A percentile compares a stretch with the other conserved stretches of the same genome.
Evolutionary conservation across 306 rosid genomes (phyloP).

Genomic region (Castanea sativa): DNA sequence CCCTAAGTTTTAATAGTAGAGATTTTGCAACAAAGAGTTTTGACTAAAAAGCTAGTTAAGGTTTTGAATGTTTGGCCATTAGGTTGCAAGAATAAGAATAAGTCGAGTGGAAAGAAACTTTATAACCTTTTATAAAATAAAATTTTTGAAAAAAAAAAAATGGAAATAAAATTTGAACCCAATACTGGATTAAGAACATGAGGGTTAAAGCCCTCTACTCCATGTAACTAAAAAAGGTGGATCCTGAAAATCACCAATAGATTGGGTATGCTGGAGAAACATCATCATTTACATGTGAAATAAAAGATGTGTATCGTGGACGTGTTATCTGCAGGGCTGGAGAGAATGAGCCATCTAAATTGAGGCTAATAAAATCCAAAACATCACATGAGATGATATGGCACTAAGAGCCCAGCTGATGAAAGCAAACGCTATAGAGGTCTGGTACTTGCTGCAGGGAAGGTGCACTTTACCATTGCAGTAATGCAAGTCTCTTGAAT

Average conservation of each 20-base stretch:
- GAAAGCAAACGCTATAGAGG: constrained; percentile 74
- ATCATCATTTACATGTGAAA: constrained; percentile 37
- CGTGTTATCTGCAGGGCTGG: constrained; percentile 19
- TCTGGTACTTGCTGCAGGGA: constrained; percentile 59
- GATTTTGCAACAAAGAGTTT: too few relatives aligned
- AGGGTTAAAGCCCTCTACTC: background rate
- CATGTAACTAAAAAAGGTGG: constrained; percentile 4
- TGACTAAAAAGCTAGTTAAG: too few relatives aligned
- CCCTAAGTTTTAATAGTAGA: too few relatives aligned
- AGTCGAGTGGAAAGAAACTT: background rate
- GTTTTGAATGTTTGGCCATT: background rate
- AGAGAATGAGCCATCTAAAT: constrained; percentile 43
- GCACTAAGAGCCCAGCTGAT: constrained; percentile 76
- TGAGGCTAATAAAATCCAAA: constrained; percentile 75
- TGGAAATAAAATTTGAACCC: constrained; percentile 1
- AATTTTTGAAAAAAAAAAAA: too few relatives aligned
- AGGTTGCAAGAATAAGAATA: background rate
- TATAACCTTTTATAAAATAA: too few relatives aligned
- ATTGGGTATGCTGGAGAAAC: constrained; percentile 13
- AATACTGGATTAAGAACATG: background rate
- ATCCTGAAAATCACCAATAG: constrained; percentile 8
- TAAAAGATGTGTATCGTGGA: constrained; percentile 23
- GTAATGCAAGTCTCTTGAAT: constrained; percentile 47
- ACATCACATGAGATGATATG: constrained; percentile 84
- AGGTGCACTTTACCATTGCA: constrained; percentile 34